These are phyloP conservation scores for Termitomyces sp. DNA, from an alignment of 768 basidiomycete genomes.

Conservation along the genomic window DNA sequence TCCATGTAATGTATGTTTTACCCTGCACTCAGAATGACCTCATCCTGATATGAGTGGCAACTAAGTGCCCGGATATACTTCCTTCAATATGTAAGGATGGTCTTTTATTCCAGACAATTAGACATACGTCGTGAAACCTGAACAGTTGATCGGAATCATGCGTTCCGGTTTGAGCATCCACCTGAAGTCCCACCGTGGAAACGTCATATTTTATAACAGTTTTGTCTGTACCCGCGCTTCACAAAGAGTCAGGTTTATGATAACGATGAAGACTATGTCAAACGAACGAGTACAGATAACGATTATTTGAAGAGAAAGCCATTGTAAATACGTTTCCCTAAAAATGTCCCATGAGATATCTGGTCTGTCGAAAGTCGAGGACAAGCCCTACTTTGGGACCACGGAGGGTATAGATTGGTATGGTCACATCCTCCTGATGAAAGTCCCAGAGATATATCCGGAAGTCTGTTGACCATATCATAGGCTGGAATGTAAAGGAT, in stretches of 20 bases:
- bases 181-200: conserved; percentile 28
- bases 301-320: conserved; percentile 60
- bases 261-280: conserved; percentile 4
- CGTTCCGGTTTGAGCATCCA: conserved; percentile 7
- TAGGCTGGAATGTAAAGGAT: not conserved
- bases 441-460: conserved; percentile 64
- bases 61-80: conserved; percentile 61
- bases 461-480: conserved; percentile 37
- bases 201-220: conserved; percentile 53
- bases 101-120: not conserved
- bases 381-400: conserved; percentile 47
- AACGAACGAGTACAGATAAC: conserved; percentile 12
- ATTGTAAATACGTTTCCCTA: conserved; percentile 72
- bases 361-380: not conserved
- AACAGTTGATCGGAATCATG: conserved; percentile 20
- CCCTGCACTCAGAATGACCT: conserved; percentile 71
- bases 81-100: conserved; percentile 33
- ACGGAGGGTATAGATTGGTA: conserved; percentile 36
- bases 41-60: conserved; percentile 65
- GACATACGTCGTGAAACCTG: conserved; percentile 25
- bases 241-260: conserved; percentile 1
- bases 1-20: conserved; percentile 22
- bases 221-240: conserved; percentile 54
- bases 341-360: not conserved
- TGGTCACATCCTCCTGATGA: conserved; percentile 49